Base-by-base conservation (phyloP, 2,329 filamentous ascomycete species). In the Trichoderma pleuroti region DNA sequence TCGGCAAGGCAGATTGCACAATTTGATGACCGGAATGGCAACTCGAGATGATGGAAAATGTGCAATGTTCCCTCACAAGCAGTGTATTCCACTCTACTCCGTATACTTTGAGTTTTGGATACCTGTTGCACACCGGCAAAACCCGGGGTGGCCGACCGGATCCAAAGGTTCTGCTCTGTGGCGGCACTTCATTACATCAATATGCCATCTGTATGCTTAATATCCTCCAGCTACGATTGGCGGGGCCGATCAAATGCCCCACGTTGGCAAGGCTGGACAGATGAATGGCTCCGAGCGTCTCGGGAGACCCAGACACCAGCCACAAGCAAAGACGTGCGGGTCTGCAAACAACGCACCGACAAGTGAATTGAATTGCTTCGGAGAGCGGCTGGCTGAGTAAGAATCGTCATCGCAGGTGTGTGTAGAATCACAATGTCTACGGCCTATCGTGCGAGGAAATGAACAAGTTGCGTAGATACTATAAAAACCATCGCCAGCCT, bases 261-360 rank as follows among this genome's bases (percentile, higher is more conserved):
- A 70, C 68, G 61, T 70, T 70, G 62, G 36, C 52, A 59, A 70
- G 54, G 68, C 34, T 66, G 26, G 62, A 66, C 30, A 59, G 54
- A 52, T 70, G 68, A 70, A 64, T 70, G 68, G 68, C 56, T 52
- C 61, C 49, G 61, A 64, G 24, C 39, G 68, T 21, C 24, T n/a
- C 57, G 18, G 42, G 24, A 46, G 6, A 32, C 32, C 46, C 24
- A 24, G 63, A 68, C 59, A 70, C 67, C 67, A 70, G 67, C 67
- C 67, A 70, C 67, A 63, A 42, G 14, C 11, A 52, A 60, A 57
- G 11, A 24, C 24, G n/a, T 34, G 14, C n/a, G 10, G 52, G 30
- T 28, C 9, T 9, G 28, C 39, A 26, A n/a, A 34, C 24, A 14
- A 6, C 16, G 28, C 26, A 21, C 26, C 39, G n/a, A 9, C 32